Conservation (phyloP, 768 basidiomycete genomes). For the Phylloporus arenicola region DNA sequence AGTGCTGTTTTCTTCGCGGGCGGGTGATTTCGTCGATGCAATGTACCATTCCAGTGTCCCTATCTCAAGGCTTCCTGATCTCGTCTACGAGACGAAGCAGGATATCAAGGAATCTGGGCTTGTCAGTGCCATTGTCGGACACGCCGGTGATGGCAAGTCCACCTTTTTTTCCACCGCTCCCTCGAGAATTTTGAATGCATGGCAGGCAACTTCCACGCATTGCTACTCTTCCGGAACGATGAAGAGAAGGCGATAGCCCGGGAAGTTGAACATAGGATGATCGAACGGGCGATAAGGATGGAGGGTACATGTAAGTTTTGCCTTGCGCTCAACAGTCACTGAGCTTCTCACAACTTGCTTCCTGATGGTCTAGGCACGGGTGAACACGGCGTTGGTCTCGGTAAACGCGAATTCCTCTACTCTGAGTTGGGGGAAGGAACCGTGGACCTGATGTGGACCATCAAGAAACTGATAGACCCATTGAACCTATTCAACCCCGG, state of each 20-base stretch:
- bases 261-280: constrained; percentile 54
- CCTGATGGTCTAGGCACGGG: constrained; percentile 48
- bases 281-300: constrained; percentile 59
- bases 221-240: constrained; percentile 54
- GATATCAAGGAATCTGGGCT: constrained; percentile 58
- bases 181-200: background rate
- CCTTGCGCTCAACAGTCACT: background rate
- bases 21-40: background rate
- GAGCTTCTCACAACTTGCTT: background rate
- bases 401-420: constrained; percentile 75
- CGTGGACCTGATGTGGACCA: constrained; percentile 74
- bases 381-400: constrained; percentile 85
- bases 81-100: constrained; percentile 64
- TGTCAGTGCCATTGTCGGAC: constrained; percentile 63
- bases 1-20: constrained; percentile 1
- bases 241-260: constrained; percentile 43
- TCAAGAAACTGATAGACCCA: constrained; percentile 75
- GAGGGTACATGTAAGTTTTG: constrained; percentile 63
- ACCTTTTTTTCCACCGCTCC: constrained; percentile 20
- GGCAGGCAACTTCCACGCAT: constrained; percentile 45
- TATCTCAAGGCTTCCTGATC: constrained; percentile 56
- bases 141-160: constrained; percentile 63
- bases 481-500: constrained; percentile 77
- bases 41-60: constrained; percentile 42
- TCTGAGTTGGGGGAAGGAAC: constrained; percentile 81